Conservation (phyloP, 192 early-diverging fungal species). For the Gryganskiella cystojenkinii region DNA sequence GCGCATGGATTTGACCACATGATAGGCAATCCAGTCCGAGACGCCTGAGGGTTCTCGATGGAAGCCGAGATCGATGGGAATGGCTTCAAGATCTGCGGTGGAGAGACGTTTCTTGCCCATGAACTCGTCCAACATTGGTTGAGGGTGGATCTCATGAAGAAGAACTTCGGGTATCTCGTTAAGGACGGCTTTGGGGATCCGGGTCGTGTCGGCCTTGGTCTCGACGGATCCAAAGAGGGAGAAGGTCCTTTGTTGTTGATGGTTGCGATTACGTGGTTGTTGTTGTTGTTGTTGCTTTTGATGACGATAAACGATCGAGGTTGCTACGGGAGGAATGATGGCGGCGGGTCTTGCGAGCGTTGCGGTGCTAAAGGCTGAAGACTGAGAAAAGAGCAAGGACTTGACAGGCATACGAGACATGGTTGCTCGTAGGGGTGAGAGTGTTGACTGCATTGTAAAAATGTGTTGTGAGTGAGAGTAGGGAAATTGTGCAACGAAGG, state of each 20-base stretch:
- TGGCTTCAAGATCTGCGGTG: constrained; percentile 66
- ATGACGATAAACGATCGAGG: constrained; percentile 23
- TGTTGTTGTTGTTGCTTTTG: constrained; percentile 8
- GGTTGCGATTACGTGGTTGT: too few relatives aligned
- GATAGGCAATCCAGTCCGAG: constrained; percentile 72
- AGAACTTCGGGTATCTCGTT: constrained; percentile 23
- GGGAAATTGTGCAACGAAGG: too few relatives aligned
- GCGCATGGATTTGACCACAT: constrained; percentile 71
- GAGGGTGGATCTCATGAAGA: constrained; percentile 41
- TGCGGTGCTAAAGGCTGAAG: background rate
- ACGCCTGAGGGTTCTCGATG: constrained; percentile 69
- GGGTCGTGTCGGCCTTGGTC: background rate
- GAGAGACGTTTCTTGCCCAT: constrained; percentile 60
- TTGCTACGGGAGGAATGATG: constrained; percentile 34
- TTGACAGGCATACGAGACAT: constrained; percentile 7
- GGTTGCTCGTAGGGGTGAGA: constrained; percentile 16
- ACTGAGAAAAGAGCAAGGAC: constrained; percentile 6
- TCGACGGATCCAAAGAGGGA: constrained; percentile 8
- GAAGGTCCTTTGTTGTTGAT: constrained; percentile 18
- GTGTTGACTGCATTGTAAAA: too few relatives aligned
- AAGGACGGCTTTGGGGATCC: constrained; percentile 38
- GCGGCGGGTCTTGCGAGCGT: constrained; percentile 20
- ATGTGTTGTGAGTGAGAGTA: too few relatives aligned
- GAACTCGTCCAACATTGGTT: constrained; percentile 73
- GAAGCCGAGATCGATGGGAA: constrained; percentile 68